These are phyloP conservation scores for Podospora didyma DNA, from an alignment of 495 filamentous ascomycete genomes.

Conservation along the genomic window DNA sequence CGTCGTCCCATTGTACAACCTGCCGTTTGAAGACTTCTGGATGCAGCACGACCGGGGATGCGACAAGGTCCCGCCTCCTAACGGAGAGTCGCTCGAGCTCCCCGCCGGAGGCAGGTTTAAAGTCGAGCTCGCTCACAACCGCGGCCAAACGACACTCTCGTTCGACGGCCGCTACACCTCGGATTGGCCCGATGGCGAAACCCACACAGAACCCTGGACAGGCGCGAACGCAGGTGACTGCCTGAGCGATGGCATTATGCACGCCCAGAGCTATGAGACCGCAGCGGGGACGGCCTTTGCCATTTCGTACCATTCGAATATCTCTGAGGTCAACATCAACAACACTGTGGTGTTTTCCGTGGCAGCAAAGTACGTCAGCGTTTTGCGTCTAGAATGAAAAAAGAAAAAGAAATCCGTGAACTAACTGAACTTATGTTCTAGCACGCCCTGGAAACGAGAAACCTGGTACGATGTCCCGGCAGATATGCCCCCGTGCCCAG, in stretches of 20 bases:
- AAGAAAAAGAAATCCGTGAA: no score
- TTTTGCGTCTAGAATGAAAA: not conserved
- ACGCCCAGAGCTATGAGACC: constrained; percentile 39
- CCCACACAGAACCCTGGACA: constrained; percentile 44
- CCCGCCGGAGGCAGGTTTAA: constrained; percentile 52
- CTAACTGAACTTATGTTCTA: no score
- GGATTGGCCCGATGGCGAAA: constrained; percentile 45
- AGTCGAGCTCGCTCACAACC: constrained; percentile 53
- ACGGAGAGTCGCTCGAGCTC: constrained; percentile 42
- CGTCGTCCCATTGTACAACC: constrained; percentile 41
- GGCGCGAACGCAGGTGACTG: constrained; percentile 32
- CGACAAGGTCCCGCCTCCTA: constrained; percentile 36
- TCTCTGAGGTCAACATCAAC: constrained; percentile 45
- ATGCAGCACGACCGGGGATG: constrained; percentile 50
- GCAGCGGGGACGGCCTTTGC: constrained; percentile 51
- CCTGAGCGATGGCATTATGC: constrained; percentile 41
- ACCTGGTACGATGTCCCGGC: constrained; percentile 45
- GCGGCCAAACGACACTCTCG: constrained; percentile 45
- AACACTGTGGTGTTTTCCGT: constrained; percentile 52
- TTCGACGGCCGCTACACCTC: constrained; percentile 36
- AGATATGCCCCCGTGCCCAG: constrained; percentile 44
- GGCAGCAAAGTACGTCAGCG: constrained; percentile 10
- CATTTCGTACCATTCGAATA: constrained; percentile 48
- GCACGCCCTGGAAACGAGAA: constrained; percentile 47
- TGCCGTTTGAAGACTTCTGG: constrained; percentile 45